A percentile compares a stretch with the other conserved stretches of the same genome.
These are phyloP conservation scores for Nannizziopsis arthrosporioides DNA, from an alignment of 2,329 filamentous ascomycete species.

Conservation along the genomic window DNA sequence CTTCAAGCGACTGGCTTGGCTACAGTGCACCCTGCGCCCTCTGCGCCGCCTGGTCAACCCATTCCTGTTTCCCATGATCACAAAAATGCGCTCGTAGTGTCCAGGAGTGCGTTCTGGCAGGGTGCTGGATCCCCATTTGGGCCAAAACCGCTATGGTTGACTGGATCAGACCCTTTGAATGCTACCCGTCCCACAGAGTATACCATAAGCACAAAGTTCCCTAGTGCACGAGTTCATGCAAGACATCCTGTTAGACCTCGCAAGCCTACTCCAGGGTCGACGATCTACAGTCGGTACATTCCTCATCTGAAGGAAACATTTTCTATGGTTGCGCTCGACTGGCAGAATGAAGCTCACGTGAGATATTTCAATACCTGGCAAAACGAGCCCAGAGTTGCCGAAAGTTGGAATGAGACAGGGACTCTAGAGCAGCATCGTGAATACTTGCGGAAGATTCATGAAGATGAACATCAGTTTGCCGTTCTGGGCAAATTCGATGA, in stretches of 20 bases:
- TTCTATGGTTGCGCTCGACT: constrained; percentile 64
- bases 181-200: constrained; percentile 25
- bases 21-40: constrained; percentile 28
- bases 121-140: constrained; percentile 58
- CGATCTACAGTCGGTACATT: constrained; percentile 68
- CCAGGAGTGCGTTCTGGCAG: constrained; percentile 55
- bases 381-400: constrained; percentile 68
- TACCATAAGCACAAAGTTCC: constrained; percentile 40
- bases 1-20: constrained; percentile 33
- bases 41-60: constrained; percentile 13
- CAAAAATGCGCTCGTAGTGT: constrained; percentile 37
- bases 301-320: constrained; percentile 65
- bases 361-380: constrained; percentile 67
- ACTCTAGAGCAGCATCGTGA: constrained; percentile 61
- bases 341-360: constrained; percentile 51
- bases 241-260: constrained; percentile 60
- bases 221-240: constrained; percentile 42
- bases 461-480: constrained; percentile 59
- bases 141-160: constrained; percentile 50
- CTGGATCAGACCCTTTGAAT: constrained; percentile 31
- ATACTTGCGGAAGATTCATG: constrained; percentile 57
- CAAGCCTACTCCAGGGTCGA: constrained; percentile 58
- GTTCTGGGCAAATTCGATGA: constrained; percentile 62
- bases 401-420: constrained; percentile 70
- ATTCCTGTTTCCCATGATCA: constrained; percentile 25